phyloP scores from a whole-genome alignment of 192 early-diverging fungal genomes.

The Dissophora globulifera region DNA sequence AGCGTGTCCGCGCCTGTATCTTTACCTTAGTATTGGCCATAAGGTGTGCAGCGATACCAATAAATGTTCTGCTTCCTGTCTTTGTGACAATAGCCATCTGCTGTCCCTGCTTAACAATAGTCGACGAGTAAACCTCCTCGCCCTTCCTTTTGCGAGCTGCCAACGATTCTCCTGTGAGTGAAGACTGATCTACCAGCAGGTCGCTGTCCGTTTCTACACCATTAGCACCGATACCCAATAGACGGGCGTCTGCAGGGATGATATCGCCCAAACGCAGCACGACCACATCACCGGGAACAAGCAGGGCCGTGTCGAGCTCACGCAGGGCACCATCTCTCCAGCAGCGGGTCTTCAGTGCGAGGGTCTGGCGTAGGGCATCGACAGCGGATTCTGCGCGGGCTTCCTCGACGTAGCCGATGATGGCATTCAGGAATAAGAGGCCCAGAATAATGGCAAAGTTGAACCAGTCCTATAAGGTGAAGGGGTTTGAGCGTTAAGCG shows the following conservation, averaged over 20 bases:
- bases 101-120: slow-evolving; percentile 92
- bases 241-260: slow-evolving; percentile 86
- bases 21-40: slow-evolving; percentile 78
- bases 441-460: slow-evolving; percentile 85
- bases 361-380: slow-evolving; percentile 91
- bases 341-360: slow-evolving; percentile 83
- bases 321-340: slow-evolving; percentile 78
- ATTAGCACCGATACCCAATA: slow-evolving; percentile 75
- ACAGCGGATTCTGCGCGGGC: slow-evolving; percentile 89
- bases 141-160: slow-evolving; percentile 85
- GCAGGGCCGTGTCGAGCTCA: slow-evolving; percentile 71
- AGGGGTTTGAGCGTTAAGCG: too few species aligned
- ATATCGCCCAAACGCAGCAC: slow-evolving; percentile 91
- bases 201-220: slow-evolving; percentile 75
- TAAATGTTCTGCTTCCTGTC: slow-evolving; percentile 90
- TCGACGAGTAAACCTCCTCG: slow-evolving; percentile 86
- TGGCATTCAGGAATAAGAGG: slow-evolving; percentile 82
- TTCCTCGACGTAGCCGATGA: slow-evolving; percentile 92
- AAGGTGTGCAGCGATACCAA: slow-evolving; percentile 89
- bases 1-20: too few species aligned
- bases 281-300: slow-evolving; percentile 91
- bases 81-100: slow-evolving; percentile 89
- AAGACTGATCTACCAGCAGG: slow-evolving; percentile 89
- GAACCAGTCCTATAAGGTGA: slow-evolving; percentile 67
- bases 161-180: slow-evolving; percentile 92